Evolutionary conservation across 495 filamentous ascomycete genomes (phyloP), one percentile per base, ranked within the genome.

Genomic region (Stereocaulon alpinum): DNA sequence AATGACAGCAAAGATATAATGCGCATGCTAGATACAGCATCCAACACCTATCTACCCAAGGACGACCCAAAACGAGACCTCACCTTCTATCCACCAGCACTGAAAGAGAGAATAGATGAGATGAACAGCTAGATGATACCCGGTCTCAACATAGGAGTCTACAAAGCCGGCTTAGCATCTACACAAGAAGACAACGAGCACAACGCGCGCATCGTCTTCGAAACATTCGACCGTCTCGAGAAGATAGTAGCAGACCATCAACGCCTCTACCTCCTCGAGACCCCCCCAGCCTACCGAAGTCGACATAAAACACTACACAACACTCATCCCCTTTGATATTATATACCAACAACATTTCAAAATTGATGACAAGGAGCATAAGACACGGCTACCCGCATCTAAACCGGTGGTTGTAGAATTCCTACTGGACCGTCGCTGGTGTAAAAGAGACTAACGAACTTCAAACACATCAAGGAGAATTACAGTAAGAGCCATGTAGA

Each of bases 381-480:
- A 66, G 80, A n/a, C 72, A 78, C 60, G 69, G 75, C 43, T 82
- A 82, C 53, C 80, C 80, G 0, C 66, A 73, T 0, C 51, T 82
- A 48, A 68, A 77, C 62, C 73, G 75, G 48, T 83, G 78, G 76
- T 51, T 82, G 66, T 78, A 74, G 66, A 65, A 71, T 30, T 47
- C 82, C 63, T 81, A 79, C 60, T 80, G 76, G 75, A 73, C 75
- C 45, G 69, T 79, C 1, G 55, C 62, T 5, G 77, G 73, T 3
- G 77, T 80, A 50, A 65, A 68, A 60, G 79, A 76, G 4, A 82
- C 80, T n/a, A 32, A 82, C 77, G 5, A 64, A 82, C 61, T 84
- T 82, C 60, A 74, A 72, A 60, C 79, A 82, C 66, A 81, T 83
- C 62, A 83, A 82, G 65, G 79, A 83, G 61, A 80, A 80, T 66